Conservation (phyloP, 495 filamentous ascomycete genomes). For the Neurospora terricola region DNA sequence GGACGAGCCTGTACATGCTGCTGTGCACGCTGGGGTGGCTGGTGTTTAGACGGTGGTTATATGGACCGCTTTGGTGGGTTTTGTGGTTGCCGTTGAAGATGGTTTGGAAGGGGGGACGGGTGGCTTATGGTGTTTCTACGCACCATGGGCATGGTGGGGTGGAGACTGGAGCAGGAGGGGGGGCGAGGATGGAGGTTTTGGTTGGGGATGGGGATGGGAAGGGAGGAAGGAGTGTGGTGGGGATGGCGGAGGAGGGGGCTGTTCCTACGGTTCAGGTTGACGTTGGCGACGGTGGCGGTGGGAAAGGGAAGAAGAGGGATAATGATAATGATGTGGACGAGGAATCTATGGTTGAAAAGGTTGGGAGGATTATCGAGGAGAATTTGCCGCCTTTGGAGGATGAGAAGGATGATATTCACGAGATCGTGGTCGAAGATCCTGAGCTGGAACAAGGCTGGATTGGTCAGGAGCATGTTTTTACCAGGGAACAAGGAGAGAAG, state of each 20-base stretch:
- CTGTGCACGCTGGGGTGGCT: conserved; percentile 72
- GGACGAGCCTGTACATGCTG: conserved; percentile 76
- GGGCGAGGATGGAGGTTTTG: conserved; percentile 19
- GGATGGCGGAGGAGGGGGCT: conserved; percentile 40
- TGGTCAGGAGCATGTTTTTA: not conserved
- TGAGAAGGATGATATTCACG: conserved; percentile 18
- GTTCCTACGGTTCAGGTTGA: conserved; percentile 31
- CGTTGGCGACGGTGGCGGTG: not conserved
- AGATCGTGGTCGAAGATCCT: conserved; percentile 3
- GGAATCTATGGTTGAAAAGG: conserved; percentile 35
- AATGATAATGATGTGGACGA: conserved; percentile 6
- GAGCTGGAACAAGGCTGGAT: conserved; percentile 8
- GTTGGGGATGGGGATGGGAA: conserved; percentile 11
- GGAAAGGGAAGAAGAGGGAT: not conserved
- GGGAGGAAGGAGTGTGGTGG: conserved; percentile 18
- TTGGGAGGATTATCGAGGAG: conserved; percentile 43
- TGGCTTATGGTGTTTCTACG: conserved; percentile 28
- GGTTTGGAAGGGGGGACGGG: conserved; percentile 35
- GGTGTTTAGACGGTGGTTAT: conserved; percentile 70
- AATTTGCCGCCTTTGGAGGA: conserved; percentile 8
- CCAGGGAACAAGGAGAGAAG: not conserved
- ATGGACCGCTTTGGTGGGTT: conserved; percentile 85
- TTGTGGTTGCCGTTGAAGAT: conserved; percentile 69
- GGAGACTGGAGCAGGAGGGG: conserved; percentile 13
- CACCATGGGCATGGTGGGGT: conserved; percentile 21